Percentiles rank a stretch among this genome's conserved stretches.
Evolutionary conservation across 1,139 yeast species (phyloP).

Genomic region (Magnusiomyces ingens): DNA sequence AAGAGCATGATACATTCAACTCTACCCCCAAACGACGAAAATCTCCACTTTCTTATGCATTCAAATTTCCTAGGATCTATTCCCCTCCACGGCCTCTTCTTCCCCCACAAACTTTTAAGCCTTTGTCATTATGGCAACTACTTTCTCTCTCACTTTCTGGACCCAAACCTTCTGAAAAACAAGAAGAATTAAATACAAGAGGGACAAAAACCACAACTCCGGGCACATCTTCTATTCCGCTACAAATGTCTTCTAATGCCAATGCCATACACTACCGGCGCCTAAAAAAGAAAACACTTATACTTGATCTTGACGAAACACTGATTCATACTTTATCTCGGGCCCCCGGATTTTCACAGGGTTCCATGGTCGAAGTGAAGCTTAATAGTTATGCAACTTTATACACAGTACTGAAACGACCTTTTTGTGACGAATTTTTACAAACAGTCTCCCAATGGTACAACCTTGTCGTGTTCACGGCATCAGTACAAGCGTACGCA

Average conservation of each 20-base stretch:
- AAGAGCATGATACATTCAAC: not conserved
- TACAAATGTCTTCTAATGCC: constrained; percentile 1
- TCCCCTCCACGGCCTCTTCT: constrained; percentile 6
- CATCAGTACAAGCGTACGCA: constrained; percentile 90
- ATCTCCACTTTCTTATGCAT: constrained; percentile 6
- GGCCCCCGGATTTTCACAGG: constrained; percentile 45
- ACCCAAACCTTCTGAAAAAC: not conserved
- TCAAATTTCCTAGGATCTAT: constrained; percentile 2
- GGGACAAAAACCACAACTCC: not conserved
- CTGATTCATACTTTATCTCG: constrained; percentile 83
- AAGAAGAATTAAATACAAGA: not conserved
- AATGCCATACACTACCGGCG: constrained; percentile 6
- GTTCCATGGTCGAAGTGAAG: constrained; percentile 81
- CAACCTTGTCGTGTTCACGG: constrained; percentile 51
- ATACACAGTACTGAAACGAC: constrained; percentile 87
- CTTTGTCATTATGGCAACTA: not conserved
- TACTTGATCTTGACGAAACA: constrained; percentile 89
- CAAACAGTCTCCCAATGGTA: constrained; percentile 80
- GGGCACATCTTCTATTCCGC: not conserved
- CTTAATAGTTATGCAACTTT: constrained; percentile 61
- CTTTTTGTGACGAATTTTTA: constrained; percentile 80
- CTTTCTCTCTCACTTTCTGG: not conserved
- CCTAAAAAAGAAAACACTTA: constrained; percentile 49
- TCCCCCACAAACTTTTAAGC: constrained; percentile 1
- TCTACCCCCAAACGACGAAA: constrained; percentile 4